Evolutionary conservation across 495 filamentous ascomycete genomes (phyloP), one percentile per base, ranked within the genome.

Genomic region (Stereocaulon alpinum): DNA sequence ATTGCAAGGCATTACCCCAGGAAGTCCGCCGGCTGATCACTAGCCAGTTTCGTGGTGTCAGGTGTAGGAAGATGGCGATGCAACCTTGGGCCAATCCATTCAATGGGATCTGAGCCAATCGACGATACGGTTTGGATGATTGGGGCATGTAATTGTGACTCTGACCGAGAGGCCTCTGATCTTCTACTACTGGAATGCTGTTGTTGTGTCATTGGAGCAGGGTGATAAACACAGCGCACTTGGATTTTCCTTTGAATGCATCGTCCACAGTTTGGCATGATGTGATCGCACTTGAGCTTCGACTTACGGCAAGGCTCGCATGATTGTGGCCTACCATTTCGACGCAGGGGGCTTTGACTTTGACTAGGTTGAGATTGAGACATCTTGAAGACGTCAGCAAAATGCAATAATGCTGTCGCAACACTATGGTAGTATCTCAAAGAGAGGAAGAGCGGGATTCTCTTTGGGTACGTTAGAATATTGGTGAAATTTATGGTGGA

Each of bases 271-370:
- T 65, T 68, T 11, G 66, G 77, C 29, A 71, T 61, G 17, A 66
- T 66, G 58, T 80, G 77, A 45, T 78, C 76, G 63, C 77, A 80
- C 53, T 72, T 72, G 42, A 80, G 67, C 58, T 81, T 80, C 20
- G 76, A 73, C 58, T 76, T 77, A 24, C 77, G 72, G 61, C 77
- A 81, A 17, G 77, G 76, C 67, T 81, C 75, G 55, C 77, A 81
- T 1, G 76, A 77, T 58, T 75, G 73, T 27, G 72, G 66, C 18
- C 74, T 70, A 10, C 77, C 76, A 68, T 79, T 80, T 37, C 74
- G 72, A 27, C 75, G 73, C 24, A 61, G 40, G 22, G n/a, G 43
- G 24, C 40, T 43, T 43, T 57, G 41, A 40, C 40, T 43, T 43
- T 57, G 55, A 2, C 55, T 18, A 24, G 29, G 41, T 30, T 34